Base-by-base conservation (phyloP, 371 early-diverging fungal genomes). In the Mucor saturninus region DNA sequence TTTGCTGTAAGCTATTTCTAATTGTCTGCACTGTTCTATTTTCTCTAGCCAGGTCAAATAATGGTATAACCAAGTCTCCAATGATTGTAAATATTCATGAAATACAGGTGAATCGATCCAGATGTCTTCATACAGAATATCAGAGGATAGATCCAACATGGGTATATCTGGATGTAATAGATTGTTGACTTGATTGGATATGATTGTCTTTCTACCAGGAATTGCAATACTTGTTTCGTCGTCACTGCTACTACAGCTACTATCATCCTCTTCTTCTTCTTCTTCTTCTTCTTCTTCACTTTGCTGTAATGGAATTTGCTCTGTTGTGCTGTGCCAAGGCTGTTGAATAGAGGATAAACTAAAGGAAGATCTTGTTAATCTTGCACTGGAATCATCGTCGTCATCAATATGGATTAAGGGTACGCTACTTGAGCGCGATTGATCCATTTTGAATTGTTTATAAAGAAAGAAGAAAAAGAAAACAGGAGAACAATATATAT, bases 221-320 rank as follows among this genome's bases (percentile, higher is more conserved):
- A 99, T 98, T 2, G 99, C 99, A 51, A 99, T 86, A 37, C 96
- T 95, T 1, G 98, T 97, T 79, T 99, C 99, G 31, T 56, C 52
- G 5, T 69, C 69, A 10, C 56, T 55, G 10, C 59, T 60, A 31
- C 30, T 35, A 54, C 56, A 51, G 30, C 50, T 50, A n/a, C 48
- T 54, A 5, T 54, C 46, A 39, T 61, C 45, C 8, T 60, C 37
- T 0, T 55, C 55, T 14, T 62, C 39, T 2, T 62, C 54, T n/a
- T 43, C 54, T n/a, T 43, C 48, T 28, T 45, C 48, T 8, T 21
- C 38, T 39, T 30, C 35, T n/a, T 54, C 49, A n/a, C 26, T 28
- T 10, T 8, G 21, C 21, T 43, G 53, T 58, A 13, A 5, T 52
- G 11, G 46, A 21, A 21, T 7, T 21, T 46, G 21, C 21, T 35